These are phyloP conservation scores for Tuber calosporum DNA, from an alignment of 495 filamentous ascomycete genomes.

Conservation along the genomic window DNA sequence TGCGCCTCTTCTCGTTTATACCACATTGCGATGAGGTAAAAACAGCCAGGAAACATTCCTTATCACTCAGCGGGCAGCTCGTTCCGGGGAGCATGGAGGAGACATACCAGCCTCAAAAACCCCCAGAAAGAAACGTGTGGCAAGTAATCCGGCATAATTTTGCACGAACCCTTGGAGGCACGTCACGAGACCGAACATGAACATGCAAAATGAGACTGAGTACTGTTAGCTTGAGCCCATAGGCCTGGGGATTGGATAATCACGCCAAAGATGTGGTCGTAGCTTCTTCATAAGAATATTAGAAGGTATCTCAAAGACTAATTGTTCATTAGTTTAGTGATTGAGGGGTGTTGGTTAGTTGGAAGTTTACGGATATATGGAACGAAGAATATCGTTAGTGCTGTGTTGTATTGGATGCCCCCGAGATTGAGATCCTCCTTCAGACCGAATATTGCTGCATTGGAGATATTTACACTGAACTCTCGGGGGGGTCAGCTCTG, in stretches of 20 bases:
- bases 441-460: slow-evolving; percentile 59
- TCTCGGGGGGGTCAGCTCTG: not conserved
- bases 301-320: slow-evolving; percentile 61
- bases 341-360: not conserved
- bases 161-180: slow-evolving; percentile 71
- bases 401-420: slow-evolving; percentile 64
- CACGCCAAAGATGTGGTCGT: slow-evolving; percentile 72
- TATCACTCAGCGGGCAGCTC: slow-evolving; percentile 7
- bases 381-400: slow-evolving; percentile 83
- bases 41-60: slow-evolving; percentile 49
- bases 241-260: not conserved
- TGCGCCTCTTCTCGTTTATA: slow-evolving; percentile 82
- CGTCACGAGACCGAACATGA: slow-evolving; percentile 70
- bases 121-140: slow-evolving; percentile 80
- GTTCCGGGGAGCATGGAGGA: slow-evolving; percentile 10
- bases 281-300: slow-evolving; percentile 80
- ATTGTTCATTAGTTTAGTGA: slow-evolving; percentile 5
- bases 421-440: slow-evolving; percentile 56
- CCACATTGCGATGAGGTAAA: slow-evolving; percentile 77
- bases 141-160: slow-evolving; percentile 70
- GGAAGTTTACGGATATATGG: slow-evolving; percentile 70
- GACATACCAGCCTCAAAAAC: slow-evolving; percentile 88
- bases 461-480: slow-evolving; percentile 41
- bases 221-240: not conserved
- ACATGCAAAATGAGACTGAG: slow-evolving; percentile 58